Base-by-base conservation (phyloP, 352 stramenopile species). In the Globisporangium heterothallicum region DNA sequence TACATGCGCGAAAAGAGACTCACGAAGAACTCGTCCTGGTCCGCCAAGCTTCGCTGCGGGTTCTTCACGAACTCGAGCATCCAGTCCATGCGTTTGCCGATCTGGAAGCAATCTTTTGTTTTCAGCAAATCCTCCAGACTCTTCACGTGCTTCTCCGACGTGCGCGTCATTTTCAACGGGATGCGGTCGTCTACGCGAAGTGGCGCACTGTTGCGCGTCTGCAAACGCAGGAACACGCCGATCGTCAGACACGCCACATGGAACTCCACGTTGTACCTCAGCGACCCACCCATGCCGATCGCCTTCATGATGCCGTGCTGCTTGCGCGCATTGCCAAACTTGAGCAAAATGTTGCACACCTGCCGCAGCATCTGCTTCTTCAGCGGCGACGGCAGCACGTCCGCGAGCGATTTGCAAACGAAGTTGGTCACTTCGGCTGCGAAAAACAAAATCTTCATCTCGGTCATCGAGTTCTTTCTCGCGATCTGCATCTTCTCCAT, bases 231-330 rank as follows among this genome's bases (percentile, higher is more conserved):
- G 49, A 91, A 94, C 2, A 94, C 57, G 34, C 84, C 82, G 4
- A 83, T 71, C 22, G 73, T 69, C 25, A 94, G 61, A n/a, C 76
- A 80, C 6, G 66, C 74, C 16, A 89, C 75, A 49, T 94, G 84
- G 56, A 92, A 92, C 53, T 92, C 82, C 14, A 88, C 64, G 16
- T 73, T 72, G 56, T 88, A 84, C 55, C 84, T 76, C 35, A 93
- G 66, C 2, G 82, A 82, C 0, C 82, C 81, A 21, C 78, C 78
- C 3, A 92, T 81, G 30, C 81, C 81, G 40, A 92, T 92, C 1
- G 79, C 82, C 58, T 91, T 91, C 82, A 92, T 92, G 58, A 92
- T 76, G 1, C 82, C 82, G 24, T 88, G 83, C 56, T 92, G 79
- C 34, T 74, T 78, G 32, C 82, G 71, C 7, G 78, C 75, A 30